Base-by-base conservation (phyloP, 805 yeast genomes). In the Vanderwaltozyma verrucispora region DNA sequence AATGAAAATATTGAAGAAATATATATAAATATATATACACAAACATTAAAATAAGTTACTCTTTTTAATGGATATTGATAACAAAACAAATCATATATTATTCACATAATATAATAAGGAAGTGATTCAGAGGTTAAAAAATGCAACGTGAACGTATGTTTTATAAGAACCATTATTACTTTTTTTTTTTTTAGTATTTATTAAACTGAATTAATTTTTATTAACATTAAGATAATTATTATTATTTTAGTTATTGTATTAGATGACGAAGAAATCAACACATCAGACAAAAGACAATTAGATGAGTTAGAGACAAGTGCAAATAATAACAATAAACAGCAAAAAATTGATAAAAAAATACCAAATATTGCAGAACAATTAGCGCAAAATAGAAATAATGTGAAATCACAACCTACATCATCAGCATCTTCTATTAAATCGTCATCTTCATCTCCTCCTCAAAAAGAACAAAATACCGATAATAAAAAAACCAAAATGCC, bases 321-420 rank as follows among this genome's bases (percentile, higher is more conserved):
- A 9, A 28, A 33, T 27, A 4, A 13, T 3, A 18, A 11, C 5
- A 20, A 18, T 4, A 33, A 33, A 14, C 27, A 33, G 21, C 31
- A 27, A 18, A 33, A 33, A 21, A 7, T 21, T 7, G 23, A 21
- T 21, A 21, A 21, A 21, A 21, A 21, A 15, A 15, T 28, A 12
- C 52, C 56, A 6, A 56, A 51, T 34, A 57, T 57, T 19, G 62
- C 62, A 3, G 47, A 54, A 34, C 59, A 57, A 39, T 32, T 57
- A 30, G 62, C 62, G 5, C 52, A 48, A 31, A 57, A 57, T 36
- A 49, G 62, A 40, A 56, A 53, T 19, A 38, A 38, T 16, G 51
- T 38, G 10, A 19, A 30, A 20, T 20, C 10, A 9, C 11, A 25
- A 14, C 13, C 33, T 12, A 40, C 38, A 9, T 26, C 39, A 12